These are phyloP conservation scores for Mycena crocata DNA, from an alignment of 768 basidiomycete genomes.

Conservation along the genomic window DNA sequence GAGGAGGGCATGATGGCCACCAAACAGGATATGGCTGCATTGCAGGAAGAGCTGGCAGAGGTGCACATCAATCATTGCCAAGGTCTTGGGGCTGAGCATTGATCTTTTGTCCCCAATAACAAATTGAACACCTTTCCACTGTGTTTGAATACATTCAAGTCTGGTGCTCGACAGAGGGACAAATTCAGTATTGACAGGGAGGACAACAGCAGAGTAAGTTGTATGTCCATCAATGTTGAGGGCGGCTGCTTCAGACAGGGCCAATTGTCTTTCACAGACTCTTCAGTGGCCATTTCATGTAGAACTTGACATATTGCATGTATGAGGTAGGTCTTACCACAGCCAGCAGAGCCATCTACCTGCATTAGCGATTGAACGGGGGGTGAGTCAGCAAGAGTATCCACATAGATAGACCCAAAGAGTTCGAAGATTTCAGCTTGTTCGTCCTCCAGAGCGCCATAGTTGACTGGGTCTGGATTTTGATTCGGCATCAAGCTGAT, in stretches of 20 bases:
- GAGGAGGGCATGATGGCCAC: too few relatives aligned
- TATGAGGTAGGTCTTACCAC: too few relatives aligned
- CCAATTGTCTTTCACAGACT: neutral
- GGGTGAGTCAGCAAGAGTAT: neutral
- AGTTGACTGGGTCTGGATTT: neutral
- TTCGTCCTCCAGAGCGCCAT: neutral
- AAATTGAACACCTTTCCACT: slow-evolving; percentile 8
- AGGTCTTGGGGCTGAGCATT: slow-evolving; percentile 9
- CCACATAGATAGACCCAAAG: neutral
- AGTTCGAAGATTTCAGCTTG: slow-evolving; percentile 1
- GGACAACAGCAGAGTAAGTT: too few relatives aligned
- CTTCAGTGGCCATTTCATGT: slow-evolving; percentile 8
- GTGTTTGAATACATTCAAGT: slow-evolving; percentile 1
- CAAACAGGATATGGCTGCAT: too few relatives aligned
- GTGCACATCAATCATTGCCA: neutral
- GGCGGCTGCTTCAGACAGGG: too few relatives aligned
- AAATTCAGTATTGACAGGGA: too few relatives aligned
- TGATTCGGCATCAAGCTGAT: neutral
- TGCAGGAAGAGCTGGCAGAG: neutral
- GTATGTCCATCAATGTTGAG: too few relatives aligned
- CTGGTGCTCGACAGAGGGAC: slow-evolving; percentile 2
- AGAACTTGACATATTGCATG: slow-evolving; percentile 21
- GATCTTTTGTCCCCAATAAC: slow-evolving; percentile 19
- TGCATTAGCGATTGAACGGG: neutral
- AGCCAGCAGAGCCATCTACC: slow-evolving; percentile 23